Percentiles rank a stretch among this genome's conserved stretches.
phyloP scores from a whole-genome alignment of 2,329 filamentous ascomycete species.

The Herpotrichia juniperi region DNA sequence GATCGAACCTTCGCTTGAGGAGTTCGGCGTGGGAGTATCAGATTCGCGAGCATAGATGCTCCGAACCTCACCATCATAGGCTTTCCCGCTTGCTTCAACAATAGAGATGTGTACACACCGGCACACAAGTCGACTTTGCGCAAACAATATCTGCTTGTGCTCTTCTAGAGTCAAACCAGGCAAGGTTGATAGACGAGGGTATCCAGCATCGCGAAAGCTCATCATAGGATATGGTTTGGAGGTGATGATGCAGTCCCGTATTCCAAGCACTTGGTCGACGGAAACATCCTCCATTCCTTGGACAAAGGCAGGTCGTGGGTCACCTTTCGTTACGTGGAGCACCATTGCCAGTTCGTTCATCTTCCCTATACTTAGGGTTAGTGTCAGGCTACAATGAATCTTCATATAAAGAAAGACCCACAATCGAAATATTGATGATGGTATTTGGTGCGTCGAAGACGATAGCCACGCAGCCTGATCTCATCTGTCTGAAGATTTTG shows the following conservation, averaged over 20 bases:
- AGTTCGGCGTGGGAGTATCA: not conserved
- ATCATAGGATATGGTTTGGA: constrained; percentile 8
- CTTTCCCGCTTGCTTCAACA: constrained; percentile 10
- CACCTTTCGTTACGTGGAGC: constrained; percentile 13
- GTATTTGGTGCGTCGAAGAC: constrained; percentile 24
- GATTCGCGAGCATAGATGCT: constrained; percentile 14
- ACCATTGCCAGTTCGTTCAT: constrained; percentile 29
- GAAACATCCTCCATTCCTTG: constrained; percentile 21
- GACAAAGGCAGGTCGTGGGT: constrained; percentile 7
- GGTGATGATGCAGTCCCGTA: constrained; percentile 15
- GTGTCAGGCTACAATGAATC: not conserved
- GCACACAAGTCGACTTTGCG: constrained; percentile 16
- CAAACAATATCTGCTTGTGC: constrained; percentile 12
- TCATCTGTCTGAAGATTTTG: constrained; percentile 19
- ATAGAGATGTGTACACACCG: constrained; percentile 15
- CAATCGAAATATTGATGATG: constrained; percentile 23
- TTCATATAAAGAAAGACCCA: constrained; percentile 5
- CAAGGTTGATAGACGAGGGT: not conserved
- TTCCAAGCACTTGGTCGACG: constrained; percentile 12
- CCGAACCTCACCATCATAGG: constrained; percentile 18
- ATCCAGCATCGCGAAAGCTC: constrained; percentile 9
- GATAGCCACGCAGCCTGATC: constrained; percentile 24
- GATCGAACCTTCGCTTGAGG: not conserved
- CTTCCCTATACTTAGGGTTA: constrained; percentile 21
- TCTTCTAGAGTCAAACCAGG: constrained; percentile 1